Evolutionary conservation across 1,139 yeast genomes (phyloP), one percentile per base, ranked within the genome.

Genomic region (Candida mesenterica): DNA sequence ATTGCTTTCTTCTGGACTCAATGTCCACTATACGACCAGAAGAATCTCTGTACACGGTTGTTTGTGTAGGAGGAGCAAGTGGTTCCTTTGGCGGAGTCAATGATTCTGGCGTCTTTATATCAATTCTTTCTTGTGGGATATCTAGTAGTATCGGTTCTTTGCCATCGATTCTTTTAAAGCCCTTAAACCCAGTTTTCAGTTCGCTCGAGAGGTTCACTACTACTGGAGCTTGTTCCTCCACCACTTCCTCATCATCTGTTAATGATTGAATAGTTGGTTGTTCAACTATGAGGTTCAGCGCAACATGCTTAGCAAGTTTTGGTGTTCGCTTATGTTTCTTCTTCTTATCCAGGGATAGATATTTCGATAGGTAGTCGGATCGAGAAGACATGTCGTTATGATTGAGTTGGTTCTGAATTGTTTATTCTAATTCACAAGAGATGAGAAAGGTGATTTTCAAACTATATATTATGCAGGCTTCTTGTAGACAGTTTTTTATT

Each of bases 11-110:
- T 17, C 57, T 50, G 20, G 57, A 57, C 10, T 64, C 53, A 19
- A 75, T 54, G 41, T 76, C 72, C 2, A 79, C 61, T 28, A 63
- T 62, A 25, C 73, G 62, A 5, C 90, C 90, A 2, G 67, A 52
- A 3, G 68, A 61, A 50, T 83, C 88, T 63, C 92, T 67, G 49
- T 76, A 76, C 0, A 82, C 68, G 0, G 86, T 79, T 33, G 66
- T 64, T 12, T 12, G 29, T 28, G 15, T n/a, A n/a, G n/a, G n/a
- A n/a, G n/a, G n/a, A n/a, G n/a, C n/a, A n/a, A n/a, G n/a, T n/a
- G n/a, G n/a, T n/a, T n/a, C n/a, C n/a, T n/a, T n/a, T n/a, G n/a
- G n/a, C n/a, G n/a, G n/a, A n/a, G n/a, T n/a, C n/a, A n/a, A n/a
- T n/a, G n/a, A n/a, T n/a, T n/a, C n/a, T n/a, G n/a, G n/a, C n/a